Base-by-base conservation (phyloP, 805 yeast genomes). In the Alloascoidea hylecoeti region DNA sequence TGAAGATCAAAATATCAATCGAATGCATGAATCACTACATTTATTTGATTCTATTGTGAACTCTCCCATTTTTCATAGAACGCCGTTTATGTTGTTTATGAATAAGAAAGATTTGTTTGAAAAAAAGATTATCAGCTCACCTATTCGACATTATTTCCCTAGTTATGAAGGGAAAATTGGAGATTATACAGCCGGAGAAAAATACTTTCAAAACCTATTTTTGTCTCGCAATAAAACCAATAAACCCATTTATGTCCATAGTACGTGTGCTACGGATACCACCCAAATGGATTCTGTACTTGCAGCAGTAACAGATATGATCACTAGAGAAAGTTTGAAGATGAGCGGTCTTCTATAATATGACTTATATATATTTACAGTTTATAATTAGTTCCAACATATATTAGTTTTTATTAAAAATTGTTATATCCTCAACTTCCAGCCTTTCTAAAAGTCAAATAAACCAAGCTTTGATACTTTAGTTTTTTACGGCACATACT, bases 181-280 rank as follows among this genome's bases (percentile, higher is more conserved):
- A 16, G 76, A 79, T 55, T 70, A 66, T 6, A 78, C 76, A 37
- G 78, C 74, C 33, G 89, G 84, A 3, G 52, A 77, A 15, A 68
- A 68, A 45, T 86, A 72, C 51, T 80, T 89, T 51, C 94, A 82
- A 50, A 61, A 63, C 33, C 58, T 72, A 37, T 83, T 86, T 47
- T 50, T 78, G 41, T 63, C 70, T 39, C 55, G 82, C 42, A 84
- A 86, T 53, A 55, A 68, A 3, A 69, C 74, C 19, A 68, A 72
- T 35, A 72, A 76, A 44, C 89, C 86, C n/a, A 70, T 92, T 19
- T 92, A 92, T 53, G 80, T 84, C 16, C 96, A 86, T 59, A 64
- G 86, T 46, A 92, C 98, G 1, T 86, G 96, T 60, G 98, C 98
- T 0, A 92, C 98, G 0, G 97, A 92, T 55, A 73, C 94, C 0